Percentiles rank a stretch among this genome's conserved stretches.
Evolutionary conservation across 2,329 filamentous ascomycete species (phyloP).

Genomic region (Albophoma yamanashiensis): DNA sequence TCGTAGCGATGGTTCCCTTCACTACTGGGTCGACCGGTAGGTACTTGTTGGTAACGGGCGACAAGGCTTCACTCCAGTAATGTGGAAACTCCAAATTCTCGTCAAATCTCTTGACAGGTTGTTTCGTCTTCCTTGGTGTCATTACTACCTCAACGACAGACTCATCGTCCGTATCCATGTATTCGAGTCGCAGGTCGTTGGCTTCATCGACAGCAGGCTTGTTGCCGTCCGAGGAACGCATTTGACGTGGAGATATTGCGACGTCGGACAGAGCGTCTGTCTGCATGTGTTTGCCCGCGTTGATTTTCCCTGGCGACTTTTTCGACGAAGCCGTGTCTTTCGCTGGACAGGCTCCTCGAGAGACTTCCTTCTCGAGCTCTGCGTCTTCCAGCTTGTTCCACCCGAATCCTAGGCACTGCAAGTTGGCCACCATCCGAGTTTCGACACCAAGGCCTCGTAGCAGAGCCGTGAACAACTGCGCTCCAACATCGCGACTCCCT

Average conservation of each 20-base stretch:
- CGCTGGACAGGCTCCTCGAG: not conserved
- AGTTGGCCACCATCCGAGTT: constrained; percentile 68
- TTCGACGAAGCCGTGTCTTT: constrained; percentile 7
- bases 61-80: constrained; percentile 90
- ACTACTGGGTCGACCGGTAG: constrained; percentile 70
- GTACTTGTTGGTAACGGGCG: constrained; percentile 68
- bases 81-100: constrained; percentile 71
- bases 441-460: constrained; percentile 73
- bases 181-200: constrained; percentile 31
- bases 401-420: constrained; percentile 82
- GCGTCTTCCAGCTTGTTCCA: constrained; percentile 84
- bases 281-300: not conserved
- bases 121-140: constrained; percentile 26
- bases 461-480: constrained; percentile 82
- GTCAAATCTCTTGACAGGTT: constrained; percentile 47
- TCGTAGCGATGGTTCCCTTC: constrained; percentile 58
- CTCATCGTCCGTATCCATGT: constrained; percentile 43
- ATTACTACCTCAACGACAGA: constrained; percentile 45
- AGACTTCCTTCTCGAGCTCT: constrained; percentile 32
- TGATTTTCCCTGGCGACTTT: constrained; percentile 4
- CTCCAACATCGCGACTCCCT: constrained; percentile 79
- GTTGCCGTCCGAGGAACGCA: constrained; percentile 2
- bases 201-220: constrained; percentile 29
- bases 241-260: constrained; percentile 6
- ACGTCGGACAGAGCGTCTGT: constrained; percentile 8